Evolutionary conservation across 352 stramenopile genomes (phyloP).

Genomic region (Phytophthora tentaculata): DNA sequence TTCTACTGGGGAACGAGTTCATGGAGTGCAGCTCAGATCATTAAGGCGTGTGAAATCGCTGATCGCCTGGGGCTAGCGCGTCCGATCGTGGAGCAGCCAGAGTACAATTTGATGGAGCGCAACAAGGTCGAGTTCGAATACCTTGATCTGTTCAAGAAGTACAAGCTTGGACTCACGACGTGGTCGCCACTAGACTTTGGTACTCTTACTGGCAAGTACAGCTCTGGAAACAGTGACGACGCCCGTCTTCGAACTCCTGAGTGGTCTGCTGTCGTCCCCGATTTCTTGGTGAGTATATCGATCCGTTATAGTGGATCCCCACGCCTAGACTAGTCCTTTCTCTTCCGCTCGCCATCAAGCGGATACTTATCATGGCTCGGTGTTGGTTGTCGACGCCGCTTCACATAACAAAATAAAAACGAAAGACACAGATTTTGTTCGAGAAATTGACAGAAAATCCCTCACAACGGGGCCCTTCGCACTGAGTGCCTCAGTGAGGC

Average conservation of each 20-base stretch:
- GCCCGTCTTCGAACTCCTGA: conserved; percentile 10
- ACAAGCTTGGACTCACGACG: conserved; percentile 42
- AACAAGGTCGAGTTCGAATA: conserved; percentile 64
- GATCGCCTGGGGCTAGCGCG: conserved; percentile 33
- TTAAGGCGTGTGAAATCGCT: conserved; percentile 48
- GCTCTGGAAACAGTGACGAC: conserved; percentile 50
- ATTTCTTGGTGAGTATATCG: too few species aligned
- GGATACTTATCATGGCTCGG: too few species aligned
- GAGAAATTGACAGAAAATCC: too few species aligned
- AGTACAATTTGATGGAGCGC: conserved; percentile 69
- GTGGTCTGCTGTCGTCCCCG: conserved; percentile 32
- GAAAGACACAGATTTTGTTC: too few species aligned
- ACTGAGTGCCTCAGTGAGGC: too few species aligned
- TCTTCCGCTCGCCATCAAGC: too few species aligned
- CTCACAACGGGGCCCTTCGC: too few species aligned
- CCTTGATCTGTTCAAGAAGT: conserved; percentile 52
- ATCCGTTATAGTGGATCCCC: too few species aligned
- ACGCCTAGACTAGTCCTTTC: too few species aligned
- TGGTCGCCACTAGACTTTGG: conserved; percentile 46
- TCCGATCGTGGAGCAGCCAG: conserved; percentile 52
- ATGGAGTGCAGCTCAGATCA: conserved; percentile 56
- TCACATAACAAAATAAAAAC: too few species aligned
- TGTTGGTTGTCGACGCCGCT: too few species aligned
- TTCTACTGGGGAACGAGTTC: conserved; percentile 50
- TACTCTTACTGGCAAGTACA: conserved; percentile 78